Conservation (phyloP, 208 protist genomes). For the Wallacemonas collosoma region DNA sequence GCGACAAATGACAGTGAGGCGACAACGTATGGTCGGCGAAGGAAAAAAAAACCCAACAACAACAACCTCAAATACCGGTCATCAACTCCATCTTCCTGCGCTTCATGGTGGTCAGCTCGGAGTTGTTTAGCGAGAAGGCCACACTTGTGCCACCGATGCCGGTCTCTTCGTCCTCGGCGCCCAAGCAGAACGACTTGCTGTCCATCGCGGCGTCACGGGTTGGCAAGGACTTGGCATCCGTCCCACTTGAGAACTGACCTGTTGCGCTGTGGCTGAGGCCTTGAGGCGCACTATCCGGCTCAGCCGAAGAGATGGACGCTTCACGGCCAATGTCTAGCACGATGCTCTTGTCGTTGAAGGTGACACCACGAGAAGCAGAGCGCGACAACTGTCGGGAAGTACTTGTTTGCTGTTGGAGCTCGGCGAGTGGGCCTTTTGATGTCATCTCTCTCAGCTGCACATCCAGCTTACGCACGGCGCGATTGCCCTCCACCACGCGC, state of each 20-base stretch:
- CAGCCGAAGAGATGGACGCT: slow-evolving; percentile 11
- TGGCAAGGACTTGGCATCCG: background rate
- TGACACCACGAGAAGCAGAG: slow-evolving; percentile 48
- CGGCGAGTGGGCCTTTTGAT: slow-evolving; percentile 26
- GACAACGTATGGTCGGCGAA: too few relatives aligned
- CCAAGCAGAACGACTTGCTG: slow-evolving; percentile 20
- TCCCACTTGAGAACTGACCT: background rate
- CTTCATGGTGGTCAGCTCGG: slow-evolving; percentile 30
- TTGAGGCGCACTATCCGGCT: background rate
- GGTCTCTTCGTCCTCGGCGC: slow-evolving; percentile 34
- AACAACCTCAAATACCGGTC: background rate
- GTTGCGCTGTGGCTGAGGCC: slow-evolving; percentile 31
- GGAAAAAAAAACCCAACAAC: too few relatives aligned
- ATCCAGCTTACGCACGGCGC: slow-evolving; percentile 41
- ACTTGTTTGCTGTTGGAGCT: slow-evolving; percentile 23
- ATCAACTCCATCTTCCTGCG: slow-evolving; percentile 37
- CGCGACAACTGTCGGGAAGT: slow-evolving; percentile 16
- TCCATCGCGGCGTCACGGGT: slow-evolving; percentile 4
- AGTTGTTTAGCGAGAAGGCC: slow-evolving; percentile 54
- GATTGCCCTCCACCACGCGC: slow-evolving; percentile 41
- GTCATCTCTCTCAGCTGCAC: slow-evolving; percentile 52
- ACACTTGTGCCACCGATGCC: slow-evolving; percentile 55
- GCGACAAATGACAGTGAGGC: too few relatives aligned
- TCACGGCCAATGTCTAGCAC: slow-evolving; percentile 43
- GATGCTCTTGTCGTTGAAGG: slow-evolving; percentile 61